Conservation (phyloP, 495 filamentous ascomycete genomes). For the Cercophora sp. region DNA sequence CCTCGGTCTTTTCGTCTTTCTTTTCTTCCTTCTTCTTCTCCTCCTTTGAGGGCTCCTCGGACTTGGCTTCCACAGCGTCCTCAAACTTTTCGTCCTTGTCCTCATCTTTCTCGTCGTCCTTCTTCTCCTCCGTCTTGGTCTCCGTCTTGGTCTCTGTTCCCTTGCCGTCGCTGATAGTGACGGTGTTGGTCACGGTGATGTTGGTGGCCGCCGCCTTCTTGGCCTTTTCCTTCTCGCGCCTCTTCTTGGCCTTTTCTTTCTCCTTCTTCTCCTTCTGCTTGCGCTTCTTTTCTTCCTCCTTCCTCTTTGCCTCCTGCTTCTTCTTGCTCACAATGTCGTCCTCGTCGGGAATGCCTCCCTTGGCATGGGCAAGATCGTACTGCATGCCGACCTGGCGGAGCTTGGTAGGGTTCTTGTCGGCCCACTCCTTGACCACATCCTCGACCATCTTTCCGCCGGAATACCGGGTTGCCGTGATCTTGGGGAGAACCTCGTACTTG, state of each 20-base stretch:
- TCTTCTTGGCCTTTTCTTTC: conserved; percentile 43
- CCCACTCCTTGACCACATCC: conserved; percentile 54
- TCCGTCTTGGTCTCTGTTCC: conserved; percentile 4
- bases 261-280: conserved; percentile 23
- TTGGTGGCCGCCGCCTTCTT: conserved; percentile 5
- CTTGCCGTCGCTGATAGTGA: neutral
- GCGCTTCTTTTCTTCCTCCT: conserved; percentile 22
- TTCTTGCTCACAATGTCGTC: conserved; percentile 54
- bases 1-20: too few species aligned
- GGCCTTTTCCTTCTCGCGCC: conserved; percentile 9
- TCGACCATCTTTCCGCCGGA: conserved; percentile 45
- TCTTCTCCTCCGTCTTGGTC: conserved; percentile 13
- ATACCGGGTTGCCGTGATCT: conserved; percentile 59
- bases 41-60: conserved; percentile 8
- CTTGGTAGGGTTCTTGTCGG: conserved; percentile 59
- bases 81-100: conserved; percentile 16
- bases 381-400: conserved; percentile 66
- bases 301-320: conserved; percentile 29
- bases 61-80: conserved; percentile 13
- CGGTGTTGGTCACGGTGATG: conserved; percentile 1
- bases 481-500: conserved; percentile 67
- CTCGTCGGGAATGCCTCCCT: conserved; percentile 65
- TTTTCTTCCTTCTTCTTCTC: conserved; percentile 12
- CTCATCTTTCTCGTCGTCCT: conserved; percentile 18
- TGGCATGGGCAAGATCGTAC: conserved; percentile 67